Base-by-base conservation (phyloP, 2,329 filamentous ascomycete species). In the Talaromyces sp. region DNA sequence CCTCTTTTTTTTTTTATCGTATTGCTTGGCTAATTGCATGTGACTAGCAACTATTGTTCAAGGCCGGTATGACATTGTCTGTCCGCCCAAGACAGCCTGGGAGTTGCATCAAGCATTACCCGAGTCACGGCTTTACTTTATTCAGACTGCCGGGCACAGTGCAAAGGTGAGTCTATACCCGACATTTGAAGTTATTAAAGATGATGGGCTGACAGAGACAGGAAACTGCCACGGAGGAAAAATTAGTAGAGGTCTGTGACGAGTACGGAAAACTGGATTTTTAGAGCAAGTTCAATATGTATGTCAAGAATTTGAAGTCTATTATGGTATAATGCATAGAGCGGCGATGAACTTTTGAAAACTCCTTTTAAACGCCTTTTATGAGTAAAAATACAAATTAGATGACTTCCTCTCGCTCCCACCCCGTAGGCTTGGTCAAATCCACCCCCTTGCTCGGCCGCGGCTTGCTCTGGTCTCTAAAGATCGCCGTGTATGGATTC, bases 401-500 rank as follows among this genome's bases (percentile, higher is more conserved):
- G 58, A 95, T 85, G 42, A 96, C 86, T 58, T 99, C 93, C 2
- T 86, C 78, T 30, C 93, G 82, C 72, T 97, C 92, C 84, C 90
- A 99, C 0, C 95, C 95, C 0, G 81, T 81, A 0, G 88, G 82
- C 72, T 87, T 84, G 66, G 84, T 84, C 54, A 87, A 83, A 58
- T 83, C 80, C 61, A 89, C 82, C 1, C 84, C 86, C 74, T 89
- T 90, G 0, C 85, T 85, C 4, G 89, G 90, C 66, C 93, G 91
- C 27, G 86, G 84, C 64, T 81, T 80, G 5, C 79, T 78, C 15
- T 80, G 79, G 64, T 92, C 85, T 75, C 90, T 91, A 80, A 93
- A 97, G 68, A 87, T 83, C 74, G 88, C 90, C 53, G 91, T 88
- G 71, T 95, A 99, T 2, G 95, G 95, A 71, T 99, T 99, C 1